Evolutionary conservation across 768 basidiomycete species (phyloP).

Genomic region (Rhizopogon sp.): DNA sequence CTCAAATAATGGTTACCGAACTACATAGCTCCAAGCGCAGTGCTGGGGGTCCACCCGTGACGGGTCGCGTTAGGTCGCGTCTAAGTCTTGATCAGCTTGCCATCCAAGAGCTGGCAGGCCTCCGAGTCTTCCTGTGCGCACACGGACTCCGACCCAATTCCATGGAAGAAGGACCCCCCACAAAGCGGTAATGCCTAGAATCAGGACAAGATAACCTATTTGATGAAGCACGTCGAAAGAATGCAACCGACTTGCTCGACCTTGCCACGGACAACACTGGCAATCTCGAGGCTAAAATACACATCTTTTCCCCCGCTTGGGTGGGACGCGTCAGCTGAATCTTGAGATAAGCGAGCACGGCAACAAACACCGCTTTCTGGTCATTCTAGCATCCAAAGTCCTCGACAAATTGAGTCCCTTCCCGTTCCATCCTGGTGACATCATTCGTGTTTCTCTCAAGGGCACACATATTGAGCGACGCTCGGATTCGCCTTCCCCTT

Average conservation of each 20-base stretch:
- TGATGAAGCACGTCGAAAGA: conserved; percentile 22
- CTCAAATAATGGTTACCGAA: too few relatives aligned
- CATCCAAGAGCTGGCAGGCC: too few relatives aligned
- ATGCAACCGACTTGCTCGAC: conserved; percentile 27
- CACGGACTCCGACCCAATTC: too few relatives aligned
- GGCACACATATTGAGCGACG: conserved; percentile 33
- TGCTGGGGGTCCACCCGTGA: conserved; percentile 8
- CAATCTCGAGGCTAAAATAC: conserved; percentile 36
- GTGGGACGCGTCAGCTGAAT: conserved; percentile 25
- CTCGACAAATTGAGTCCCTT: conserved; percentile 30
- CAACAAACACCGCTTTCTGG: conserved; percentile 29
- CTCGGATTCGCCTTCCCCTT: conserved; percentile 19
- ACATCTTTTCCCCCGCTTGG: conserved; percentile 38
- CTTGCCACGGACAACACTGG: conserved; percentile 27
- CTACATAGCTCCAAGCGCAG: background rate
- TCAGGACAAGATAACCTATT: conserved; percentile 10
- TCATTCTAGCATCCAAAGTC: conserved; percentile 31
- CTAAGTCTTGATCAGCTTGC: background rate
- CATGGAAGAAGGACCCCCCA: background rate
- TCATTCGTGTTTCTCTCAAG: conserved; percentile 44
- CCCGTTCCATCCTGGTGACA: conserved; percentile 35
- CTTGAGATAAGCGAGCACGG: conserved; percentile 16
- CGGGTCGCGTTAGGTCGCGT: background rate
- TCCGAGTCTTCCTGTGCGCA: background rate
- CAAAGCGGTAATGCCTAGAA: background rate